Base-by-base conservation (phyloP, 371 early-diverging fungal species). In the Haplosporangium sp. region DNA sequence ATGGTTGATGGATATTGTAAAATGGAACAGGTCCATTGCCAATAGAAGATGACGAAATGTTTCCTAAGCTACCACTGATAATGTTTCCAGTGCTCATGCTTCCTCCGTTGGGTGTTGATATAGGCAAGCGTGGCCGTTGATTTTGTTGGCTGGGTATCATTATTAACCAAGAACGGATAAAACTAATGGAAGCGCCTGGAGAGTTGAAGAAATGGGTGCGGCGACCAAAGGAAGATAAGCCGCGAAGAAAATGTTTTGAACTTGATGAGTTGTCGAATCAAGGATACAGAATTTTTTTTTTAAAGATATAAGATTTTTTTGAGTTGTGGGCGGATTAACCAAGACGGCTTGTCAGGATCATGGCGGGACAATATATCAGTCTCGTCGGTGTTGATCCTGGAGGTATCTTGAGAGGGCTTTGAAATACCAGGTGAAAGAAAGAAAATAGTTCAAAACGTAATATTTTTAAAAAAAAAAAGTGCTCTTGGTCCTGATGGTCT, bases 61-160 rank as follows among this genome's bases (percentile, higher is more conserved):
- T 44, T 19, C 70, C 52, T 11, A 47, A 20, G 48, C 40, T 40
- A 42, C 64, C 40, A 34, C 61, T 64, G 57, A 53, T 65, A 37
- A 59, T 68, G 44, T 61, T 60, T 40, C 56, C 67, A 44, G n/a
- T 35, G 50, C 56, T 73, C 40, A 27, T 39, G 55, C 55, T 67
- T 11, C 65, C 64, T 19, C 63, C 65, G n/a, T 59, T 40, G 4
- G 74, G 64, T 40, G 55, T 39, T 15, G 73, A 66, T 9, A 57
- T 61, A 37, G 69, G 65, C 44, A 72, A 40, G 19, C 77, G 65
- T 52, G 77, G 73, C 44, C 77, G 57, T 61, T 75, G 76, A 35
- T n/a, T 61, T 58, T 75, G 71, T 44, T 74, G 65, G 52, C 71
- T 71, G 74, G 79, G 74, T 74, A 74, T 79, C 79, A 79, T 79